phyloP scores from a whole-genome alignment of 768 basidiomycete species.

The Rhizopogon vesiculosus region DNA sequence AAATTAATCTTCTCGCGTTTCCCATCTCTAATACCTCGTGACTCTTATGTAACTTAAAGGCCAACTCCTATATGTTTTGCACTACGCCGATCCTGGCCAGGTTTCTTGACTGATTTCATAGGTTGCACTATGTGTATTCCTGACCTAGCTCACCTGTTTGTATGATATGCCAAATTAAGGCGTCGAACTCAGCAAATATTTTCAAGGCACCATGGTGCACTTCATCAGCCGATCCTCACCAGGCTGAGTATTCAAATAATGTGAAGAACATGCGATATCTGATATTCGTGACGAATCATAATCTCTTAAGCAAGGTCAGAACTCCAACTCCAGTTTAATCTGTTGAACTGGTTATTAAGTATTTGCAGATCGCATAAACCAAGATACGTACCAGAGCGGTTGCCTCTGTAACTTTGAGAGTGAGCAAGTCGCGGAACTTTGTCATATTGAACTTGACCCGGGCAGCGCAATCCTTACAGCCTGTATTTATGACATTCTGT shows the following conservation, averaged over 20 bases:
- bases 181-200: no score
- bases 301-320: neutral
- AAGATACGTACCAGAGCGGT: slow-evolving; percentile 10
- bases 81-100: neutral
- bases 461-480: slow-evolving; percentile 4
- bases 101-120: no score
- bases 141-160: no score
- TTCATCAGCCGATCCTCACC: no score
- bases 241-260: no score
- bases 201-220: no score
- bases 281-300: no score
- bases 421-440: slow-evolving; percentile 6
- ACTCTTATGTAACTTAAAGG: neutral
- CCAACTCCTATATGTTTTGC: neutral
- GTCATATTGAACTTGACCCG: slow-evolving; percentile 9
- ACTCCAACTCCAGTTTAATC: neutral
- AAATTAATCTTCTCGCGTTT: neutral
- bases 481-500: neutral
- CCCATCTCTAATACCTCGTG: neutral
- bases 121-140: no score
- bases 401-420: slow-evolving; percentile 6
- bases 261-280: no score
- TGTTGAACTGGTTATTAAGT: neutral
- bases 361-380: no score
- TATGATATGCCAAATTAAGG: no score